Evolutionary conservation across 1,284 basidiomycete species (phyloP), one percentile per base, ranked within the genome.

Genomic region (Abortiporus biennis): DNA sequence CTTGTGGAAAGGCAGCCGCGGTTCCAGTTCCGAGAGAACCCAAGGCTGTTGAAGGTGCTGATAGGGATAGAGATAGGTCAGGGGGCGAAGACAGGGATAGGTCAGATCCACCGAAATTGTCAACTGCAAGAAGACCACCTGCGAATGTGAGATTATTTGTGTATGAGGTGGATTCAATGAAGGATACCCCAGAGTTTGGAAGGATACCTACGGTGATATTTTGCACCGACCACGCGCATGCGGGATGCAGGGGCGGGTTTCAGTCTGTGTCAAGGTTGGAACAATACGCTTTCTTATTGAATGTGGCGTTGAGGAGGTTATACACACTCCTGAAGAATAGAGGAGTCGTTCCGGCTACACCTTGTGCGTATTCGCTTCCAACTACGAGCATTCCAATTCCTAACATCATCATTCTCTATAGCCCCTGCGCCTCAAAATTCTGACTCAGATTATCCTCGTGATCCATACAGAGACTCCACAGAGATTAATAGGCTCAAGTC

Each of bases 221-320:
- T 50, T 98, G 95, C 63, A 76, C 72, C 6, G 79, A 85, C n/a
- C 91, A 87, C 67, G 83, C 74, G 30, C 79, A 78, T 57, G 57
- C 59, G 41, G 73, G 72, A 2, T 87, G 84, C 53, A 69, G 80
- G 36, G 56, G 67, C 16, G 93, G 93, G 6, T 97, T 99, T 65
- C 85, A 91, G 58, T 75, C 88, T 12, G 95, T 97, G 13, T 92
- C 94, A 40, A 75, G 95, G 47, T 68, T 99, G 52, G 95, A 99
- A 68, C 95, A 99, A 62, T 99, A 97, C 63, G 90, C 96, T 0
- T 99, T 96, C 71, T 66, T 99, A 47, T 70, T 99, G 42, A 94
- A 98, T 54, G 96, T 99, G 15, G 96, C 95, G 3, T 73, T 99
- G 43, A 78, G 94, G 51, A 78, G 95, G 54, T 70, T 99, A 42